Conservation (phyloP, 495 filamentous ascomycete species). For the Paragyromitra xinjiangensis region DNA sequence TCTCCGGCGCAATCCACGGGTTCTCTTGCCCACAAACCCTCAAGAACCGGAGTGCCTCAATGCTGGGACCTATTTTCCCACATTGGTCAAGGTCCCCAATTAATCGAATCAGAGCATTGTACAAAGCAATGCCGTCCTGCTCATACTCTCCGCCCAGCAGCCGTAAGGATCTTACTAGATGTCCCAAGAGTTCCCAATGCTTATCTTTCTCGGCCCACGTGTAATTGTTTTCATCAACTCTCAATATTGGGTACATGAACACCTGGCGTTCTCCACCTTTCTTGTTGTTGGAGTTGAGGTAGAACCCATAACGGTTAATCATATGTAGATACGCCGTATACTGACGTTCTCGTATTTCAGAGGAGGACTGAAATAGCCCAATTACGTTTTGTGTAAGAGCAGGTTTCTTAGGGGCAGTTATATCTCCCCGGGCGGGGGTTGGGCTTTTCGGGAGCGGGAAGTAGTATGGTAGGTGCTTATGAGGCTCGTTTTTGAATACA, state of each 20-base stretch:
- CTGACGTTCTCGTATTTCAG: not conserved
- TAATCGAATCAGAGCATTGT: slow-evolving; percentile 18
- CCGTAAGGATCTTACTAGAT: slow-evolving; percentile 19
- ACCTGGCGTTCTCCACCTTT: not conserved
- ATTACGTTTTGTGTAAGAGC: not conserved
- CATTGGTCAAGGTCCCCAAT: not conserved
- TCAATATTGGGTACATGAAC: not conserved
- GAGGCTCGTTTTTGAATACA: slow-evolving; percentile 7
- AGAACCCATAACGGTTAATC: slow-evolving; percentile 26
- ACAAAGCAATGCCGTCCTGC: slow-evolving; percentile 25
- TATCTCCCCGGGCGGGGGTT: not conserved
- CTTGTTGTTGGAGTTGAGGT: not conserved
- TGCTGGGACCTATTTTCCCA: slow-evolving; percentile 13
- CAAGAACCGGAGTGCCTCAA: slow-evolving; percentile 15
- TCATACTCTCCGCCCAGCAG: slow-evolving; percentile 18
- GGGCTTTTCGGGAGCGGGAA: not conserved
- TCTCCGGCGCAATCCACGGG: not conserved
- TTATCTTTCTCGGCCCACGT: slow-evolving; percentile 16
- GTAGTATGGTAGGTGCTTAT: not conserved
- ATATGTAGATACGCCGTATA: slow-evolving; percentile 14
- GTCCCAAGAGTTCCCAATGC: slow-evolving; percentile 24
- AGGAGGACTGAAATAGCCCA: not conserved
- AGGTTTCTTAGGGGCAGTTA: not conserved
- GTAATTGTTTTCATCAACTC: not conserved
- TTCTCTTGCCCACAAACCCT: slow-evolving; percentile 9